phyloP scores from a whole-genome alignment of 306 rosid species.

The Notholithocarpus densiflorus region DNA sequence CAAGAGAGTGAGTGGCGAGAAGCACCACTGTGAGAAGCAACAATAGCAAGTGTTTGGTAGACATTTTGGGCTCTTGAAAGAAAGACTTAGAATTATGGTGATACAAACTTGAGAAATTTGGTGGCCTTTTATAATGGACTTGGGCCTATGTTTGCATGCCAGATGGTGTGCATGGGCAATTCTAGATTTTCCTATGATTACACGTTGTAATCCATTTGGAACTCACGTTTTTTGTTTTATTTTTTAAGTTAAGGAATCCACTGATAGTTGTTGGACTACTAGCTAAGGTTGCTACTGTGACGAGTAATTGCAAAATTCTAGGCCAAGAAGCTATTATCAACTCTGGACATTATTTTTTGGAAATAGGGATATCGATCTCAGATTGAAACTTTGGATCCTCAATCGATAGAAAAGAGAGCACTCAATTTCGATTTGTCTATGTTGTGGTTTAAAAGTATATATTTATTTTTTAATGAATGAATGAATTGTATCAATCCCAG shows the following conservation, averaged over 20 bases:
- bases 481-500: too few relatives aligned
- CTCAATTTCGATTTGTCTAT: too few relatives aligned
- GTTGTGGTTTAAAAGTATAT: too few relatives aligned
- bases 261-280: not conserved
- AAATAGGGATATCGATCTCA: too few relatives aligned
- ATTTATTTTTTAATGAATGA: too few relatives aligned
- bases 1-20: conserved; percentile 21
- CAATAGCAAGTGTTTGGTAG: conserved; percentile 3
- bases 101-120: not conserved
- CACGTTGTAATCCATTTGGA: not conserved
- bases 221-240: not conserved
- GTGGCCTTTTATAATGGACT: conserved; percentile 22
- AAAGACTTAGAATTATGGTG: not conserved
- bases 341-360: not conserved
- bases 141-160: not conserved
- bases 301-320: not conserved
- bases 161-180: not conserved
- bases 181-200: too few relatives aligned
- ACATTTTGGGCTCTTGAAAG: conserved; percentile 4
- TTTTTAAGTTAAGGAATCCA: not conserved
- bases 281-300: not conserved
- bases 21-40: conserved; percentile 32
- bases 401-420: too few relatives aligned
- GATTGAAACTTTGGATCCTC: too few relatives aligned
- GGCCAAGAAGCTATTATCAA: too few relatives aligned